Evolutionary conservation across 1,284 basidiomycete genomes (phyloP).

Genomic region (Moesziomyces sp.): DNA sequence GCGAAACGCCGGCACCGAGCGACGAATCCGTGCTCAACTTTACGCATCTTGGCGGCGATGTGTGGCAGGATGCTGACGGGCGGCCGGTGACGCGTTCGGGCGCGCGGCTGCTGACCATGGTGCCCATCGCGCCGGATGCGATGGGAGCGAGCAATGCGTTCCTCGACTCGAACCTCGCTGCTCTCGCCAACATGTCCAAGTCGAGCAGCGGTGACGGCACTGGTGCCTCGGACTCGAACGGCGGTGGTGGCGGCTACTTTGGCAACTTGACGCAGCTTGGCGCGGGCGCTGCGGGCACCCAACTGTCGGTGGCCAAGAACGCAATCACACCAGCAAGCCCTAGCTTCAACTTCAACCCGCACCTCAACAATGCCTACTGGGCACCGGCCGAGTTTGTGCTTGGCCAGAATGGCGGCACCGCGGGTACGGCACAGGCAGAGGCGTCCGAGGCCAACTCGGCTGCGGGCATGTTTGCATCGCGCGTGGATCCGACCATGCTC

Average conservation of each 20-base stretch:
- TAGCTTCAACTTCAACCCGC: slow-evolving; percentile 55
- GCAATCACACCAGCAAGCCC: slow-evolving; percentile 29
- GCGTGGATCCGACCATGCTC: slow-evolving; percentile 36
- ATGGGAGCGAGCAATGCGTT: slow-evolving; percentile 17
- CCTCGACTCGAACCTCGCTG: slow-evolving; percentile 28
- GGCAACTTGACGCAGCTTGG: slow-evolving; percentile 14
- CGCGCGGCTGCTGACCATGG: slow-evolving; percentile 55
- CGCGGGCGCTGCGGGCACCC: slow-evolving; percentile 3
- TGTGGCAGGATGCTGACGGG: slow-evolving; percentile 52
- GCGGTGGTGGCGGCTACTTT: slow-evolving; percentile 5
- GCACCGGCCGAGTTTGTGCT: slow-evolving; percentile 34
- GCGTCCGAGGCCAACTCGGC: background rate
- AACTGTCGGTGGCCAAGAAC: slow-evolving; percentile 36
- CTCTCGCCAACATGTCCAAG: slow-evolving; percentile 8
- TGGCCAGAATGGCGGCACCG: background rate
- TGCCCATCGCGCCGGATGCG: slow-evolving; percentile 32
- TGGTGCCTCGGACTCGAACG: background rate
- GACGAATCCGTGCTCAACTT: slow-evolving; percentile 22
- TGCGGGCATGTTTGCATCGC: slow-evolving; percentile 14
- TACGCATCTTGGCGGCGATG: slow-evolving; percentile 52
- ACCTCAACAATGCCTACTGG: slow-evolving; percentile 54
- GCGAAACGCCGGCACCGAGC: background rate
- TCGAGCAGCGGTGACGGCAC: slow-evolving; percentile 2
- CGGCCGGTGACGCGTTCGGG: slow-evolving; percentile 50
- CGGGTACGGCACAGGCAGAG: background rate